Evolutionary conservation across 805 yeast genomes (phyloP).

Genomic region (Saccharomycopsis vini): DNA sequence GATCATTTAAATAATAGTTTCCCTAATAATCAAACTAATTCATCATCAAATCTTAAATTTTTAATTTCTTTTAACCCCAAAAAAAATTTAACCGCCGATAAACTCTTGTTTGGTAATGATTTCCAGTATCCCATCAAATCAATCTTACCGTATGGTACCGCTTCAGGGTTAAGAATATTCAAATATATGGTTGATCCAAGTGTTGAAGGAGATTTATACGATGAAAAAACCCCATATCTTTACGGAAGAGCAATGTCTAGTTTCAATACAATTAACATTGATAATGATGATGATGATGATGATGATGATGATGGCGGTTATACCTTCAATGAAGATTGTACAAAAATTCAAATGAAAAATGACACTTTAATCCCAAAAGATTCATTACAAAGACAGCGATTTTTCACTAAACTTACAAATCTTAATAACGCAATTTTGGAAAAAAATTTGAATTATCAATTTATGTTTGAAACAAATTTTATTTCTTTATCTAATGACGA

Average conservation of each 20-base stretch:
- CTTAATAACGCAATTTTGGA: conserved; percentile 35
- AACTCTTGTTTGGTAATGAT: conserved; percentile 63
- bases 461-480: conserved; percentile 49
- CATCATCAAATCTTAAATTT: conserved; percentile 37
- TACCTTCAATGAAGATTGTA: neutral
- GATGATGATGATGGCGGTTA: neutral
- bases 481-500: conserved; percentile 41
- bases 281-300: conserved; percentile 14
- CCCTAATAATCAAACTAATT: conserved; percentile 27
- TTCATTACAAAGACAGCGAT: conserved; percentile 33
- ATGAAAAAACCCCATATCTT: conserved; percentile 48
- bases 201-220: conserved; percentile 51
- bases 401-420: conserved; percentile 32
- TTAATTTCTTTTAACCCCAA: conserved; percentile 19
- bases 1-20: conserved; percentile 30
- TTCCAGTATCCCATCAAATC: conserved; percentile 51
- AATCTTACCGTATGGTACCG: conserved; percentile 46
- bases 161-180: conserved; percentile 48
- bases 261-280: conserved; percentile 37
- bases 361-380: conserved; percentile 27
- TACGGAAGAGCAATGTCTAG: conserved; percentile 55
- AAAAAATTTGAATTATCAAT: conserved; percentile 31
- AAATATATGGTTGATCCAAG: conserved; percentile 54
- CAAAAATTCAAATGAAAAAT: neutral
- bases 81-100: conserved; percentile 35